Conservation (phyloP, 371 early-diverging fungal genomes). For the Lichtheimia hyalospora region DNA sequence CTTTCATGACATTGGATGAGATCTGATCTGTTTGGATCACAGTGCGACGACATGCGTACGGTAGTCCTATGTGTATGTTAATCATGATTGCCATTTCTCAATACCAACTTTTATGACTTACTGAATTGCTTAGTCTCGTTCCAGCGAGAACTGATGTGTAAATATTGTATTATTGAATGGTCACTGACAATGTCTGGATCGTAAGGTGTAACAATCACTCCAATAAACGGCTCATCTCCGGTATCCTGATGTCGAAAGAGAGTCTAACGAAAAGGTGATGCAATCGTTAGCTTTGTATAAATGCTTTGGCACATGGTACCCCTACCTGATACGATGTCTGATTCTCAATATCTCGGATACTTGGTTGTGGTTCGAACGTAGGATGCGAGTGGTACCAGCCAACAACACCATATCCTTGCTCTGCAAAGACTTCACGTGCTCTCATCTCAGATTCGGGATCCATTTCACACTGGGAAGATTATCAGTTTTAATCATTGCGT, state of each 20-base stretch:
- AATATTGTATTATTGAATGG: constrained; percentile 60
- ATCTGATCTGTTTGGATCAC: constrained; percentile 12
- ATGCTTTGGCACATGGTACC: neutral
- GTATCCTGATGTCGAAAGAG: constrained; percentile 60
- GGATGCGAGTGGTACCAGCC: constrained; percentile 95
- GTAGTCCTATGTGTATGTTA: constrained; percentile 11
- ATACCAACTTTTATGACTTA: constrained; percentile 18
- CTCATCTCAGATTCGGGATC: constrained; percentile 80
- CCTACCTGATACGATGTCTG: constrained; percentile 78
- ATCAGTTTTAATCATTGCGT: neutral
- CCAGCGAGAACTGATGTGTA: constrained; percentile 50
- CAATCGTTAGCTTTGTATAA: no score
- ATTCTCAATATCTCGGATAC: constrained; percentile 81
- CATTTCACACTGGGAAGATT: constrained; percentile 35
- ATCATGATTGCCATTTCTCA: neutral
- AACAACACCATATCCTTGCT: constrained; percentile 73
- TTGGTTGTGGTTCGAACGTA: constrained; percentile 81
- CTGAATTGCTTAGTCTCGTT: constrained; percentile 46
- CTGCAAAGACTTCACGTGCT: constrained; percentile 71
- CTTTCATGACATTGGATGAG: constrained; percentile 13
- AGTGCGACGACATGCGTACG: constrained; percentile 18
- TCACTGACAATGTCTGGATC: constrained; percentile 52
- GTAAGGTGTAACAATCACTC: constrained; percentile 79
- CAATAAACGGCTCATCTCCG: constrained; percentile 82
- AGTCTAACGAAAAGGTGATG: constrained; percentile 26